phyloP scores from a whole-genome alignment of 1,139 yeast genomes.

The Yamadazyma sp. region DNA sequence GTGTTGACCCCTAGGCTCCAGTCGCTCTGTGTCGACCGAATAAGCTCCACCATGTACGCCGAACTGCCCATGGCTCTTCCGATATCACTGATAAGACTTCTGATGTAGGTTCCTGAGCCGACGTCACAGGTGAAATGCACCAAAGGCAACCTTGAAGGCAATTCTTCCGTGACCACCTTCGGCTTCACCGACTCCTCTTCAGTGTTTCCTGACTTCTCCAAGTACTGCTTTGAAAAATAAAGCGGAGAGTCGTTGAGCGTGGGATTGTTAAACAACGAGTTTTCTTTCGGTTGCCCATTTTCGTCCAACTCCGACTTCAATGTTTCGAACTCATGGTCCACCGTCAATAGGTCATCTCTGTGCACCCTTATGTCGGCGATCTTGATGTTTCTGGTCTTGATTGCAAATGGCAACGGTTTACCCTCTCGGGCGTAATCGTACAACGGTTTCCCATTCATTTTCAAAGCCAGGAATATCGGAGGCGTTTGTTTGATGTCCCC shows the following conservation, averaged over 20 bases:
- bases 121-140: conserved; percentile 76
- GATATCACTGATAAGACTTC: conserved; percentile 85
- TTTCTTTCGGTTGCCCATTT: conserved; percentile 49
- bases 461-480: conserved; percentile 91
- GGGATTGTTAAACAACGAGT: conserved; percentile 51
- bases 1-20: conserved; percentile 78
- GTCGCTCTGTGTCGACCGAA: conserved; percentile 73
- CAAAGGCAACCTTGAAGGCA: conserved; percentile 45
- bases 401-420: conserved; percentile 76
- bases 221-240: conserved; percentile 56
- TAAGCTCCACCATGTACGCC: conserved; percentile 86
- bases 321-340: conserved; percentile 55
- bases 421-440: conserved; percentile 95
- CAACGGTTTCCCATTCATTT: conserved; percentile 90
- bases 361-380: conserved; percentile 56
- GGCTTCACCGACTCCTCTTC: conserved; percentile 24
- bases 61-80: conserved; percentile 80
- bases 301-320: conserved; percentile 54
- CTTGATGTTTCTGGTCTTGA: conserved; percentile 72
- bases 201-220: conserved; percentile 37
- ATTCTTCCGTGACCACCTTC: conserved; percentile 4
- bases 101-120: conserved; percentile 92
- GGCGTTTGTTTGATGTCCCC: conserved; percentile 90
- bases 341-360: conserved; percentile 51
- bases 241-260: conserved; percentile 64